These are phyloP conservation scores for Chaetomiaceae sp. DNA, from an alignment of 2,329 filamentous ascomycete genomes.

Conservation along the genomic window DNA sequence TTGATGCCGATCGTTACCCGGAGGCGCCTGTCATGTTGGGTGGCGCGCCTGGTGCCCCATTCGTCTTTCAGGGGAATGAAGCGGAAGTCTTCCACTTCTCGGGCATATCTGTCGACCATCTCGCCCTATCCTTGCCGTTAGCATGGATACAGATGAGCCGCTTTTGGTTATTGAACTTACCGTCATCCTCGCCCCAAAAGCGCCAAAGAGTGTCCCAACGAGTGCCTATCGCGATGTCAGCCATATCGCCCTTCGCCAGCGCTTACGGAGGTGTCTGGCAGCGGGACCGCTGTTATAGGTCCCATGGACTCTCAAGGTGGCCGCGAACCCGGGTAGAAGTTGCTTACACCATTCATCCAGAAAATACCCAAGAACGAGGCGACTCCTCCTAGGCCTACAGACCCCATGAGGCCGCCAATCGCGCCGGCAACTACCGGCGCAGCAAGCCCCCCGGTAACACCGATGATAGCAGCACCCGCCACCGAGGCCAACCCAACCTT, in stretches of 20 bases:
- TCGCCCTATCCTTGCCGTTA: slow-evolving; percentile 46
- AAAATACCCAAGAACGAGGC: slow-evolving; percentile 81
- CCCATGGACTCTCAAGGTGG: no score
- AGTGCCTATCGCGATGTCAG: slow-evolving; percentile 39
- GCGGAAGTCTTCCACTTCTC: slow-evolving; percentile 73
- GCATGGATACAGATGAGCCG: background rate
- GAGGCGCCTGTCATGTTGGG: slow-evolving; percentile 45
- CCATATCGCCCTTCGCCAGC: no score
- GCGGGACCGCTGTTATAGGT: no score
- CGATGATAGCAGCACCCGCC: slow-evolving; percentile 83
- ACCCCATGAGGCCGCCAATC: slow-evolving; percentile 77
- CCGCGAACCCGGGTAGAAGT: no score
- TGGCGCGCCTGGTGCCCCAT: slow-evolving; percentile 30
- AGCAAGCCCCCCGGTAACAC: slow-evolving; percentile 84
- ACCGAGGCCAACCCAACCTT: slow-evolving; percentile 87
- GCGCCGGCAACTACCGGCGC: slow-evolving; percentile 83
- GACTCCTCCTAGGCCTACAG: slow-evolving; percentile 76
- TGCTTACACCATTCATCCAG: slow-evolving; percentile 63
- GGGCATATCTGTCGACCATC: slow-evolving; percentile 83
- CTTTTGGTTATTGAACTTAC: slow-evolving; percentile 28
- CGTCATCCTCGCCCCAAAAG: slow-evolving; percentile 73
- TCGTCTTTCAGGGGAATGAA: slow-evolving; percentile 66
- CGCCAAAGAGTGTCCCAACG: slow-evolving; percentile 82
- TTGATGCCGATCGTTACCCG: slow-evolving; percentile 81
- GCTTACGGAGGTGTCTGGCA: no score